These are phyloP conservation scores for Metschnikowia kunwiensis DNA, from an alignment of 805 yeast genomes.

Conservation along the genomic window DNA sequence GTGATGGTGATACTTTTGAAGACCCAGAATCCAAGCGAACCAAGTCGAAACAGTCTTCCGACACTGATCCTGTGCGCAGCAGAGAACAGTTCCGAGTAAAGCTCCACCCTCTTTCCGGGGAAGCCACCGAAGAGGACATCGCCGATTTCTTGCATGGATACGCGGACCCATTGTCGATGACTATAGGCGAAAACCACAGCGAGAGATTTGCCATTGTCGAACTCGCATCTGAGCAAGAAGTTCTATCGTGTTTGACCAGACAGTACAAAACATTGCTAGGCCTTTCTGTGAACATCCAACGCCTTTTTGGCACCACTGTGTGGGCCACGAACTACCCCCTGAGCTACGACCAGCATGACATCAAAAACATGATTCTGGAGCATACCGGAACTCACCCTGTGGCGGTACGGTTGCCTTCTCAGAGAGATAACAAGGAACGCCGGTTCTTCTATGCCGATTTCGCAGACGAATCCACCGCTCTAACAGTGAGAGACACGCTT, in stretches of 20 bases:
- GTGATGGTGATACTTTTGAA: no score
- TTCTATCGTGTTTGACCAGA: constrained; percentile 59
- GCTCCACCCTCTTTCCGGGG: constrained; percentile 47
- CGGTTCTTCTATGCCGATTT: constrained; percentile 75
- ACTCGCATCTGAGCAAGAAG: constrained; percentile 45
- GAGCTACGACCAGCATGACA: constrained; percentile 33
- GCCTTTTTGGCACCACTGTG: constrained; percentile 49
- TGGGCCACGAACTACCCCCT: constrained; percentile 80
- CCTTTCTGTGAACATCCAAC: constrained; percentile 42
- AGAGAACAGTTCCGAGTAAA: constrained; percentile 60
- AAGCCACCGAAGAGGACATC: constrained; percentile 39
- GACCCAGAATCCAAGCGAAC: no score
- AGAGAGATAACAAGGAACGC: constrained; percentile 50
- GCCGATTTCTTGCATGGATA: constrained; percentile 53
- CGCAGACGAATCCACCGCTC: constrained; percentile 43
- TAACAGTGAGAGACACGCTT: constrained; percentile 33
- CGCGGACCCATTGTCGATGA: constrained; percentile 48
- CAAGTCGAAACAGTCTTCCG: no score
- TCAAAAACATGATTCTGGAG: constrained; percentile 40
- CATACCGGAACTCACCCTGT: constrained; percentile 33
- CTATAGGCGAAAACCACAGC: constrained; percentile 12
- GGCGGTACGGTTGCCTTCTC: constrained; percentile 63
- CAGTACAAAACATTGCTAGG: constrained; percentile 48
- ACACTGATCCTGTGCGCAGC: constrained; percentile 36
- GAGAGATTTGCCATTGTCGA: constrained; percentile 54